Evolutionary conservation across 2,329 filamentous ascomycete species (phyloP).

Genomic region (Hymenoscyphus albidus): DNA sequence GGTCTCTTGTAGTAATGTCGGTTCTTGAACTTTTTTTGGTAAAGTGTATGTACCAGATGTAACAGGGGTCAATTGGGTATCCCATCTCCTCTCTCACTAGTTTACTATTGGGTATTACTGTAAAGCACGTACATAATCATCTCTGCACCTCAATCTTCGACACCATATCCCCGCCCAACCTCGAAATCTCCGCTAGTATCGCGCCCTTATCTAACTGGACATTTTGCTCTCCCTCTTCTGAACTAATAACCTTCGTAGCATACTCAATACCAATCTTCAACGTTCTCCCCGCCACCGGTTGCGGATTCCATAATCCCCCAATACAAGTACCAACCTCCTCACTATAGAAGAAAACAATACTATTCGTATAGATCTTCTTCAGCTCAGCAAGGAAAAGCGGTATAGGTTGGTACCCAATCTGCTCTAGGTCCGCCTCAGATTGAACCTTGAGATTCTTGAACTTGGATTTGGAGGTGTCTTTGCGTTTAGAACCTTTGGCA

Average conservation of each 20-base stretch:
- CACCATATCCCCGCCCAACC: constrained; percentile 64
- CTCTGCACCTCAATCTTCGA: constrained; percentile 53
- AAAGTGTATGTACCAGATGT: too few relatives aligned
- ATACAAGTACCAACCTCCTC: constrained; percentile 52
- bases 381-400: constrained; percentile 65
- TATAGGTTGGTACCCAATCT: constrained; percentile 57
- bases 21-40: too few relatives aligned
- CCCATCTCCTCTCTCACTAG: not conserved
- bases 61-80: not conserved
- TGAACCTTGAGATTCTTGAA: constrained; percentile 79
- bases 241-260: constrained; percentile 47
- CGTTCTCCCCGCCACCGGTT: constrained; percentile 40
- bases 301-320: constrained; percentile 63
- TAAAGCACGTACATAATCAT: not conserved
- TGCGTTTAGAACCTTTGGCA: constrained; percentile 36
- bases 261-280: constrained; percentile 72
- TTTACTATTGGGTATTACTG: not conserved
- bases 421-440: constrained; percentile 39
- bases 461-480: constrained; percentile 41
- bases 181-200: constrained; percentile 69
- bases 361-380: constrained; percentile 59
- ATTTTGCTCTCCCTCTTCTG: constrained; percentile 36
- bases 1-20: too few relatives aligned
- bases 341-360: constrained; percentile 77
- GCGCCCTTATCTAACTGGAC: constrained; percentile 64